Evolutionary conservation across 2,329 filamentous ascomycete species (phyloP).

Genomic region (Talaromyces atroroseus): DNA sequence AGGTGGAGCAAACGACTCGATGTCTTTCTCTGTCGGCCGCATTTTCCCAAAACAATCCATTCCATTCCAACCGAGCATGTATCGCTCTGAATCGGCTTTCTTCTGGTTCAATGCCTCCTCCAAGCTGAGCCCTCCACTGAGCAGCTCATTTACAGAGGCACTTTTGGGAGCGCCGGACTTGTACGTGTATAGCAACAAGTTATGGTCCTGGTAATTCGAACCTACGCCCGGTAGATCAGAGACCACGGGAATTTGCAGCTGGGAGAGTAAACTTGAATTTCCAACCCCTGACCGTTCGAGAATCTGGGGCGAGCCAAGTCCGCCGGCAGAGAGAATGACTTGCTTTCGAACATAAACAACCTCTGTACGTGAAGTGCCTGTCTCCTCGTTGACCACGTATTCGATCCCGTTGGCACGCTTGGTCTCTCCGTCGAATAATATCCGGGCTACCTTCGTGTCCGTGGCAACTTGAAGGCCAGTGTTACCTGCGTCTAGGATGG

Average conservation of each 20-base stretch:
- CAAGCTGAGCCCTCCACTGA: constrained; percentile 45
- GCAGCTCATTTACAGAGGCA: constrained; percentile 51
- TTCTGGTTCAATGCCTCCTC: constrained; percentile 43
- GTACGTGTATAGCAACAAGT: constrained; percentile 49
- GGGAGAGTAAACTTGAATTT: constrained; percentile 29
- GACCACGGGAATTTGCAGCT: constrained; percentile 36
- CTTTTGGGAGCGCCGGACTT: constrained; percentile 39
- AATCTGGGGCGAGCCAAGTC: constrained; percentile 37
- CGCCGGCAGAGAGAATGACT: background rate
- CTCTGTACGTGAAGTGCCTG: constrained; percentile 14
- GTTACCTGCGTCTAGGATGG: constrained; percentile 15
- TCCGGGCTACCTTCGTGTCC: constrained; percentile 51
- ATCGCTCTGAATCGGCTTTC: constrained; percentile 30
- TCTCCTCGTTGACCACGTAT: constrained; percentile 27
- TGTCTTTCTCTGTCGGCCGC: constrained; percentile 50
- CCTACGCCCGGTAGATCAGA: constrained; percentile 46
- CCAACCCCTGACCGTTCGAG: constrained; percentile 49
- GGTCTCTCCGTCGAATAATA: constrained; percentile 47
- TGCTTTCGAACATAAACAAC: constrained; percentile 21
- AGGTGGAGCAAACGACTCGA: constrained; percentile 47
- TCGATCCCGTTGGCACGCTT: constrained; percentile 55
- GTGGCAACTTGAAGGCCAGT: constrained; percentile 50
- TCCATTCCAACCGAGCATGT: constrained; percentile 52
- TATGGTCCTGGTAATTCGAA: constrained; percentile 2
- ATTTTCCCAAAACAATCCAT: constrained; percentile 54